These are phyloP conservation scores for Pterocarpus macrocarpus DNA, from an alignment of 306 rosid species.

Conservation along the genomic window DNA sequence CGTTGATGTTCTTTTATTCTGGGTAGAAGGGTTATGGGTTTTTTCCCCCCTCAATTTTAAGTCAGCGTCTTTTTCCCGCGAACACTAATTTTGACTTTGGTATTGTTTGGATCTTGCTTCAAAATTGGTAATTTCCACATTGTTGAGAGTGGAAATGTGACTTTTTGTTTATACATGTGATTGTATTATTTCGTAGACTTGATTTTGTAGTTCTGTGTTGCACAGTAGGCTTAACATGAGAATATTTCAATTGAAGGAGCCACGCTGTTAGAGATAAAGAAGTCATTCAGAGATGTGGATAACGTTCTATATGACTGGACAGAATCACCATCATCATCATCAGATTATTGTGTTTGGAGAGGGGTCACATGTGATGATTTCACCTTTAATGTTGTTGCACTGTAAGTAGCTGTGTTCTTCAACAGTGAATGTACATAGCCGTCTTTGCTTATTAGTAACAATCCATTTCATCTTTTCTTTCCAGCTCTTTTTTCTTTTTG, in stretches of 20 bases:
- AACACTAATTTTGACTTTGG: conserved; percentile 19
- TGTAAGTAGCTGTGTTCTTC: conserved; percentile 64
- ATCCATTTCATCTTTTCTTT: background rate
- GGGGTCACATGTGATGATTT: conserved; percentile 88
- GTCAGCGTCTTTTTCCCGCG: conserved; percentile 38
- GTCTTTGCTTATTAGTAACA: background rate
- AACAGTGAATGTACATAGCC: background rate
- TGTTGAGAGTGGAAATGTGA: background rate
- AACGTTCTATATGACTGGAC: conserved; percentile 93
- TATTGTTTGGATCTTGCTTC: conserved; percentile 11
- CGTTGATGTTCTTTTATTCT: conserved; percentile 24
- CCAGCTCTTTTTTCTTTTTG: background rate
- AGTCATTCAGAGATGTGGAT: conserved; percentile 89
- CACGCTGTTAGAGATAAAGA: conserved; percentile 87
- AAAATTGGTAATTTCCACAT: conserved; percentile 23
- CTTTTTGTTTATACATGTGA: too few species aligned
- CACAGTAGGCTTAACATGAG: too few species aligned
- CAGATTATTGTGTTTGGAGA: conserved; percentile 95
- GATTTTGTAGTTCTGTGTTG: too few species aligned
- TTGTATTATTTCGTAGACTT: too few species aligned
- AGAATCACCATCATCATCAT: conserved; percentile 63
- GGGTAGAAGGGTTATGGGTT: conserved; percentile 27
- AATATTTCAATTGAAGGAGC: conserved; percentile 48
- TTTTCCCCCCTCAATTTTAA: too few species aligned
- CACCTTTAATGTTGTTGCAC: conserved; percentile 83